phyloP scores from a whole-genome alignment of 1,139 yeast species.

The Geotrichum candidum region DNA sequence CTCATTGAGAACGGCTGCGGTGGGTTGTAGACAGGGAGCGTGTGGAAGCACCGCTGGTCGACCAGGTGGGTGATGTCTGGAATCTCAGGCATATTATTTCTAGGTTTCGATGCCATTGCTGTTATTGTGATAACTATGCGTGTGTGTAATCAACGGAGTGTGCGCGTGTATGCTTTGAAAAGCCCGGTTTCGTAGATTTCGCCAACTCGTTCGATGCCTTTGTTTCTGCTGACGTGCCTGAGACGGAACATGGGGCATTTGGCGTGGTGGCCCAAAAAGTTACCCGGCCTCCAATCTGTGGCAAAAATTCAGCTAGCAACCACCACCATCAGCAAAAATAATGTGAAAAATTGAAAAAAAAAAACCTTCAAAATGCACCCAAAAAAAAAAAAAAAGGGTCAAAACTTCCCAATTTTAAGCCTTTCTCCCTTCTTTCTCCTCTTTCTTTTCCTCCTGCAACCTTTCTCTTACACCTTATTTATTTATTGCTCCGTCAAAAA shows the following conservation, averaged over 20 bases:
- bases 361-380: neutral
- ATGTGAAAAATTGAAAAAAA: neutral
- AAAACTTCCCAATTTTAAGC: neutral
- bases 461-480: neutral
- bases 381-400: neutral
- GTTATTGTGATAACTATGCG: no score
- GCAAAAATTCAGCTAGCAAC: neutral
- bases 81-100: neutral
- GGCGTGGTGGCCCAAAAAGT: neutral
- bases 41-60: constrained; percentile 24
- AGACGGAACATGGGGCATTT: neutral
- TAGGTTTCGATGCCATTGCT: neutral
- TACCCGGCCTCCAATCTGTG: neutral
- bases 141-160: neutral
- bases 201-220: neutral
- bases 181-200: no score
- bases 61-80: constrained; percentile 20
- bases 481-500: neutral
- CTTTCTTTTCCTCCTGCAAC: neutral
- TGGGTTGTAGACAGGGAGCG: constrained; percentile 23
- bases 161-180: neutral
- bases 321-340: neutral
- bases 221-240: neutral
- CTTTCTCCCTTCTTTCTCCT: neutral
- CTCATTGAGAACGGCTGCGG: constrained; percentile 23